These are phyloP conservation scores for Endoconidiophora polonica DNA, from an alignment of 2,329 filamentous ascomycete species.

Conservation along the genomic window DNA sequence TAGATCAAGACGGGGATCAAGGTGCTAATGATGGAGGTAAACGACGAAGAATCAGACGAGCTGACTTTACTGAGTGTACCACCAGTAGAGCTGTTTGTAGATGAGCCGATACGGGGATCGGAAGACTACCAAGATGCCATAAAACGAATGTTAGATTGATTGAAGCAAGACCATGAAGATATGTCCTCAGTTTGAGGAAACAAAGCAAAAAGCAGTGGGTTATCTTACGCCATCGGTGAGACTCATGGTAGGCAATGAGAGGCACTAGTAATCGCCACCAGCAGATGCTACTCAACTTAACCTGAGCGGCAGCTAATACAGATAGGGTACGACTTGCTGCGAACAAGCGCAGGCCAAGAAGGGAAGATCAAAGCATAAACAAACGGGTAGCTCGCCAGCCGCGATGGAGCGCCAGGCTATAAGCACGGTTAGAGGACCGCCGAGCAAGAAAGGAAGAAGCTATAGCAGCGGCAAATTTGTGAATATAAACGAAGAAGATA, in stretches of 20 bases:
- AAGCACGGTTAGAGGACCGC: no score
- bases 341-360: background rate
- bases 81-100: conserved; percentile 24
- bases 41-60: conserved; percentile 17
- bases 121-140: conserved; percentile 10
- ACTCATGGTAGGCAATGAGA: background rate
- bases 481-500: no score
- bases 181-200: background rate
- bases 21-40: conserved; percentile 25
- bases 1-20: conserved; percentile 35
- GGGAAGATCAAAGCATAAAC: background rate
- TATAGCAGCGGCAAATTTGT: no score
- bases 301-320: no score
- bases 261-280: no score
- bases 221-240: conserved; percentile 7
- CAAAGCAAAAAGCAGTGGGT: background rate
- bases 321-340: background rate
- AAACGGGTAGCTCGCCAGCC: background rate
- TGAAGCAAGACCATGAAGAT: background rate
- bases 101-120: conserved; percentile 28
- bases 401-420: background rate
- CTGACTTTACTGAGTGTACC: conserved; percentile 23
- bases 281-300: no score
- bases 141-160: background rate
- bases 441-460: background rate